A percentile compares a stretch with the other conserved stretches of the same genome.
Evolutionary conservation across 2,329 filamentous ascomycete genomes (phyloP).

Genomic region (Fusarium succisae): DNA sequence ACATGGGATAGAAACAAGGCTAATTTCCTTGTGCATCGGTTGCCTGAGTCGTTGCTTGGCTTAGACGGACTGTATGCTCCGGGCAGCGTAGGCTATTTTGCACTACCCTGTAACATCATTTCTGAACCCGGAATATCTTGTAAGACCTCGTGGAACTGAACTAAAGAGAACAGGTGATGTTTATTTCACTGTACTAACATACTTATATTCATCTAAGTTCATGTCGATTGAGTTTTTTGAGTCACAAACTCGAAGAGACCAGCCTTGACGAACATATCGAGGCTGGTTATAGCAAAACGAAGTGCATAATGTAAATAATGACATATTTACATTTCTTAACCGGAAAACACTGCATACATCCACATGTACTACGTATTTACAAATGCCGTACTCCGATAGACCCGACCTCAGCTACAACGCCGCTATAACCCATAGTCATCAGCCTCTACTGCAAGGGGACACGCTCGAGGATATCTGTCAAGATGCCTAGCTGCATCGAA

Average conservation of each 20-base stretch:
- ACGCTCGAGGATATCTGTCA: conserved; percentile 55
- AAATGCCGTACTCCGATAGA: conserved; percentile 11
- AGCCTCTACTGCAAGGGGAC: conserved; percentile 50
- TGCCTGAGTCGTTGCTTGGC: background rate
- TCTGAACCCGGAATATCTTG: background rate
- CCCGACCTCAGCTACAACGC: conserved; percentile 11
- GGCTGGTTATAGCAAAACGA: no score
- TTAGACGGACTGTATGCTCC: conserved; percentile 1
- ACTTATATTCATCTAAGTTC: background rate
- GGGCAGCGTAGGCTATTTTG: background rate
- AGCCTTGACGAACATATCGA: background rate
- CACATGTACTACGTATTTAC: background rate
- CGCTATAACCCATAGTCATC: background rate
- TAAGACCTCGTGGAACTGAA: background rate
- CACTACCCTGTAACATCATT: background rate
- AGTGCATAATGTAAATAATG: background rate
- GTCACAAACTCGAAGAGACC: no score
- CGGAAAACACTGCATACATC: background rate
- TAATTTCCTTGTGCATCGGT: background rate
- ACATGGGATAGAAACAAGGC: background rate
- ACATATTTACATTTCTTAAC: background rate
- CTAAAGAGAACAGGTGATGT: no score
- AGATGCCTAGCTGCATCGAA: conserved; percentile 52
- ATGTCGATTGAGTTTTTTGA: background rate
- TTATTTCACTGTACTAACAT: background rate